Base-by-base conservation (phyloP, 148 eudicot genomes). In the Diospyros kaki region DNA sequence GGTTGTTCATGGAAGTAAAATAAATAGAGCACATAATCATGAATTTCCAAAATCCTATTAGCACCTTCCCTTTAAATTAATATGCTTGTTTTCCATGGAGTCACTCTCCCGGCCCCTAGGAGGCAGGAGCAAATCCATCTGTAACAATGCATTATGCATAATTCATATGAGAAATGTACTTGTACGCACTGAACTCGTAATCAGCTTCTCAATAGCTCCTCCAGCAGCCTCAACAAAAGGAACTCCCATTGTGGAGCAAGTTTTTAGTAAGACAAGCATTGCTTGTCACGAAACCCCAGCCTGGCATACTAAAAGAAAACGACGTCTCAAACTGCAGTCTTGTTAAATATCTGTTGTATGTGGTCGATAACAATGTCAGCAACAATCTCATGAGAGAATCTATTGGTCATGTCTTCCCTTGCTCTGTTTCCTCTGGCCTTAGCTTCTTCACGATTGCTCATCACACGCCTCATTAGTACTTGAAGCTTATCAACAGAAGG, bases 401-500 rank as follows among this genome's bases (percentile, higher is more conserved):
- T 78, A 53, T 51, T 74, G 8, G 76, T 74, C 93, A 89, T 87
- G 59, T 83, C 87, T 6, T 77, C 73, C 74, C 93, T 87, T 0
- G 88, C 93, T 63, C 71, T 79, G 80, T 64, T 76, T 62, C 91
- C 97, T 85, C 83, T 87, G 15, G 63, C 71, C 70, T 77, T 87
- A 46, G 86, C 93, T 82, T 89, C 97, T 53, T 83, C 88, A 5
- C 61, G 74, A 76, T 83, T 84, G 58, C 65, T 82, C 84, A 84
- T 59, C 55, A 87, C 89, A 78, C 66, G 77, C 66, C 93, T 87
- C 93, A 91, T 89, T 40, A 86, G 75, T 74, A 58, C 69, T 74
- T 40, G 78, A 53, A 91, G 79, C 83, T 82, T 79, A 66, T 86
- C 85, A 77, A 81, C 85, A n/a, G 87, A 87, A 69, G 96, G 96